Evolutionary conservation across 805 yeast genomes (phyloP).

Genomic region (Kuraishia cidri): DNA sequence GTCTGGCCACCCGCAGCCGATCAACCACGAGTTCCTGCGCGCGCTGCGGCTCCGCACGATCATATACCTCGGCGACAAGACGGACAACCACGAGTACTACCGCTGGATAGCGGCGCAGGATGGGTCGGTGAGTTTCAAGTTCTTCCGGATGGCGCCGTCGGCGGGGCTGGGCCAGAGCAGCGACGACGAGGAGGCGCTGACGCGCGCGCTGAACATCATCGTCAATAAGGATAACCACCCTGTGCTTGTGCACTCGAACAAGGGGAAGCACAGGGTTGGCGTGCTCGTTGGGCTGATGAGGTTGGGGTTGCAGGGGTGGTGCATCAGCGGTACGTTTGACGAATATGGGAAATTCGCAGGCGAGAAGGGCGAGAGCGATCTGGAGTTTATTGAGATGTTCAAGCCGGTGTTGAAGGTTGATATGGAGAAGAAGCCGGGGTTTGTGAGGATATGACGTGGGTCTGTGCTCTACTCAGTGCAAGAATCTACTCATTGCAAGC

Average conservation of each 20-base stretch:
- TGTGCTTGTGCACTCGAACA: constrained; percentile 82
- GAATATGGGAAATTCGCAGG: constrained; percentile 90
- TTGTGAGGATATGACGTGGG: constrained; percentile 37
- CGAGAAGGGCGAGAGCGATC: constrained; percentile 88
- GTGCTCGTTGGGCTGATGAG: constrained; percentile 88
- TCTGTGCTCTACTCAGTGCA: too few species aligned
- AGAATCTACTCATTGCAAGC: neutral
- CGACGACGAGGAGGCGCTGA: constrained; percentile 49
- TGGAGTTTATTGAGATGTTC: constrained; percentile 83
- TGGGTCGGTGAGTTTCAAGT: constrained; percentile 45
- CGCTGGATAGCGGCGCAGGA: constrained; percentile 45
- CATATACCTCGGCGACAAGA: constrained; percentile 76
- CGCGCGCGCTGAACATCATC: constrained; percentile 45
- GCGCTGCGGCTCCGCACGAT: constrained; percentile 69
- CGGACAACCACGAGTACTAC: constrained; percentile 52
- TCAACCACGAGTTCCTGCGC: constrained; percentile 71
- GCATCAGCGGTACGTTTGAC: constrained; percentile 84
- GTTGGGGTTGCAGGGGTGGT: constrained; percentile 86
- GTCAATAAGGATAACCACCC: constrained; percentile 72
- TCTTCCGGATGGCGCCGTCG: constrained; percentile 61
- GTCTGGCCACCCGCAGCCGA: constrained; percentile 89
- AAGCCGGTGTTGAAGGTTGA: constrained; percentile 49
- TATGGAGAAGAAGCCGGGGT: constrained; percentile 46
- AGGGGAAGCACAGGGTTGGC: constrained; percentile 96
- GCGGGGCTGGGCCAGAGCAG: constrained; percentile 58